Conservation (phyloP, 106 monocot species). For the Dendrobium nobile region DNA sequence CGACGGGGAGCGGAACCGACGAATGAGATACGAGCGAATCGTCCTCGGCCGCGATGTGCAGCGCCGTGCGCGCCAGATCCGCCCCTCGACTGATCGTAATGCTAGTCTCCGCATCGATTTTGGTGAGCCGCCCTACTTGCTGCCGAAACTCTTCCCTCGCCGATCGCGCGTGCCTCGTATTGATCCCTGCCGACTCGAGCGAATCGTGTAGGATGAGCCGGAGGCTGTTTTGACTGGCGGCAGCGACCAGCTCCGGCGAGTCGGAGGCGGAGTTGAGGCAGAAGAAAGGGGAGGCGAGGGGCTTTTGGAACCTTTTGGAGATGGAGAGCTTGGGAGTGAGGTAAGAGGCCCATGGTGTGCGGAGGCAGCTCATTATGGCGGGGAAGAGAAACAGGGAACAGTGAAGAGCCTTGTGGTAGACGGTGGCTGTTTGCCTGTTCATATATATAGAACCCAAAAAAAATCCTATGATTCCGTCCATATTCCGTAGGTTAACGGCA, state of each 20-base stretch:
- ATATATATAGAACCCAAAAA: too few relatives aligned
- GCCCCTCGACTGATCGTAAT: conserved; percentile 30
- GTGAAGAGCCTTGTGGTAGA: too few relatives aligned
- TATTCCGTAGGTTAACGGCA: too few relatives aligned
- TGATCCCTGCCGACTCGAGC: conserved; percentile 47
- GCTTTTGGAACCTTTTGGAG: background rate
- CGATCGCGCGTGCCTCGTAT: conserved; percentile 43
- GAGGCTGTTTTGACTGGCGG: background rate
- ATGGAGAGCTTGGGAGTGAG: background rate
- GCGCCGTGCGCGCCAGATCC: conserved; percentile 42
- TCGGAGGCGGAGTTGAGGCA: background rate
- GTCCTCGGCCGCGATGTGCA: conserved; percentile 60
- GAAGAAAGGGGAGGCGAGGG: background rate
- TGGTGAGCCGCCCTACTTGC: conserved; percentile 29
- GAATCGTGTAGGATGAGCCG: conserved; percentile 52
- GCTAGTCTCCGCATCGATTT: conserved; percentile 27
- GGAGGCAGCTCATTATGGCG: background rate
- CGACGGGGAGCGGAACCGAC: conserved; percentile 54
- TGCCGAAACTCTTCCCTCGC: conserved; percentile 41
- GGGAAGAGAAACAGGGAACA: too few relatives aligned
- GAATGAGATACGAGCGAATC: conserved; percentile 64
- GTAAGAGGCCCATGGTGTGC: background rate
- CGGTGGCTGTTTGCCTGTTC: too few relatives aligned
- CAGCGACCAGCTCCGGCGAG: background rate
- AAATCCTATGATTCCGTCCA: too few relatives aligned